Evolutionary conservation across 257 asterid genomes (phyloP), one percentile per base, ranked within the genome.

Genomic region (Nicotiana noctiflora): DNA sequence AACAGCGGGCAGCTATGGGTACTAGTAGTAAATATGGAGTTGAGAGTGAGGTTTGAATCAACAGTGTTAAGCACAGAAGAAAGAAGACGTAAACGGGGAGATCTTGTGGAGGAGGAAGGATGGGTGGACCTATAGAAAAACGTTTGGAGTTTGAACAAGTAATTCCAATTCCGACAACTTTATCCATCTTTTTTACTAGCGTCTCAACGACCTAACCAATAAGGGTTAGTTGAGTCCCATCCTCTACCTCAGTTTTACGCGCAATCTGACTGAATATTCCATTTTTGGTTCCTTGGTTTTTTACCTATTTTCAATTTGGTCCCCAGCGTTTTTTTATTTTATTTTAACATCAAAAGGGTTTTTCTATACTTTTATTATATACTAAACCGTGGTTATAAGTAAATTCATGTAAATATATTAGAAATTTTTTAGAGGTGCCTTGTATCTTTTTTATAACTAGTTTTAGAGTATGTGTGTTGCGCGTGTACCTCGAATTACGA

Each of bases 81-180:
- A 37, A 37, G 46, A 23, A 14, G 60, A 72, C 14, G 23, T 12
- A 7, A 21, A 46, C n/a, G 1, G 18, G 10, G 7, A 53, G 77
- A 70, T 70, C 59, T 70, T 46, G 77, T 70, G 77, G 77, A 70
- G 56, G 79, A 74, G 44, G 61, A 74, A 49, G 62, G 62, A 74
- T 74, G 49, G 60, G 79, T 23, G 79, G 78, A 64, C 72, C 72
- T 29, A 64, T 8, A 27, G 46, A 64, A 74, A 74, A 74, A 49
- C 19, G 75, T 65, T 31, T 65, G 0, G 52, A 65, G 44, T 31
- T 31, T 10, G 32, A 46, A 49, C 19, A 18, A 67, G 76, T 8
- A 37, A 27, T 15, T 4, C 21, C 51, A 56, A 74, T 74, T 65
- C 75, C 51, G 75, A 65, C 75, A 65, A 65, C 21, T 74, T 74